Evolutionary conservation across 176 grass and related monocot species (phyloP), one percentile per base, ranked within the genome.

Genomic region (Tillandsia leiboldiana): DNA sequence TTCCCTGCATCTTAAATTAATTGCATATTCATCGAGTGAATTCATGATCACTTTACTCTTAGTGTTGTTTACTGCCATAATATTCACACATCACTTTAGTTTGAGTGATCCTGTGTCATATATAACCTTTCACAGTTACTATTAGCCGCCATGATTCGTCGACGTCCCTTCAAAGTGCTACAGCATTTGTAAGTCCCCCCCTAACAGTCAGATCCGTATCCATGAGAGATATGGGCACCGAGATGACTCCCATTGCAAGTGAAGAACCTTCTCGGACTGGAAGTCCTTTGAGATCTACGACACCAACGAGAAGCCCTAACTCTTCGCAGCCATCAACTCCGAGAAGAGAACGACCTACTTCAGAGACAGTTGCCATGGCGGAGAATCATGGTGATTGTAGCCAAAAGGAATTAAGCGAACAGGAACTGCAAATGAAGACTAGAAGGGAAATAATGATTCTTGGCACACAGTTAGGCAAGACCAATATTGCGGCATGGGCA

Each of bases 191-290:
- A 63, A 77, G 72, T 68, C 90, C 90, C 69, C 81, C 77, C 59
- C 80, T 87, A 48, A 94, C 90, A 28, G 87, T 82, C 47, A 79
- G 94, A 51, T 92, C 94, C 2, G 94, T 99, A 18, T 92, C 89
- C 20, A 90, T 99, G 94, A 89, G 94, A 66, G 94, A 93, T 52
- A 93, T 99, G 94, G 94, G 94, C 15, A 99, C 94, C 27, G 94
- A 99, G 72, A 99, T 99, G 94, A 99, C 94, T 51, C 94, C 94
- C 5, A 88, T 99, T 78, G 90, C 90, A 20, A 99, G 94, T 70
- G 87, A 99, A 63, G 94, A 99, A 53, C 94, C 89, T 68, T 99
- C 94, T 50, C 79, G 90, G 11, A 93, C 94, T 65, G 89, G 90
- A 77, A 99, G 89, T 64, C 94, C 94, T 0, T 74, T 90, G 29